These are phyloP conservation scores for Sequoiadendron giganteum DNA, from an alignment of 75 land plant genomes.

Conservation along the genomic window DNA sequence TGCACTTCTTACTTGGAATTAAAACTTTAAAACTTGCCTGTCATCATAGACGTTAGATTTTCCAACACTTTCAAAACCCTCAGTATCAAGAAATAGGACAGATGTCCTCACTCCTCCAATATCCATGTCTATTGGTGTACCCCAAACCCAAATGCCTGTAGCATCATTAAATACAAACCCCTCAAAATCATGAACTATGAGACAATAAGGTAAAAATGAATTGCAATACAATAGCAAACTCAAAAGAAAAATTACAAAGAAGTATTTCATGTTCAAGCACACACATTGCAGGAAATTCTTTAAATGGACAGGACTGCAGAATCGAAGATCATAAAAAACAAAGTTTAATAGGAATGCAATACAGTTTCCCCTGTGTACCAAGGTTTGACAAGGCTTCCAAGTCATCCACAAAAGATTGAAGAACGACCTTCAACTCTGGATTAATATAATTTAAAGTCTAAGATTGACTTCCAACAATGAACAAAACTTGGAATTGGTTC, in stretches of 20 bases:
- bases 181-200: not conserved
- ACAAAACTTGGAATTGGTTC: not conserved
- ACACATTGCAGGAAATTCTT: not conserved
- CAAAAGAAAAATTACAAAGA: not conserved
- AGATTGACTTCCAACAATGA: not conserved
- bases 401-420: not conserved
- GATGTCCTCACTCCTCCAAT: slow-evolving; percentile 69
- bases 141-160: slow-evolving; percentile 92
- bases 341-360: not conserved
- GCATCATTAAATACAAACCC: slow-evolving; percentile 9
- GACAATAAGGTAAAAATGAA: not conserved
- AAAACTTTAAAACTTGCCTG: slow-evolving; percentile 34
- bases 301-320: not conserved
- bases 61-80: slow-evolving; percentile 93
- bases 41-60: slow-evolving; percentile 95
- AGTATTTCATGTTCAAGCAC: not conserved
- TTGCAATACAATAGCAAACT: not conserved
- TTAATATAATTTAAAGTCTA: not conserved
- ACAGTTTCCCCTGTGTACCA: not conserved
- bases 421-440: not conserved
- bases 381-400: not conserved
- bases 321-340: not conserved
- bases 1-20: not conserved
- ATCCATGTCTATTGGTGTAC: slow-evolving; percentile 59
- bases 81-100: slow-evolving; percentile 81